These are phyloP conservation scores for Thielaviopsis euricoi DNA, from an alignment of 2,329 filamentous ascomycete genomes.

Conservation along the genomic window DNA sequence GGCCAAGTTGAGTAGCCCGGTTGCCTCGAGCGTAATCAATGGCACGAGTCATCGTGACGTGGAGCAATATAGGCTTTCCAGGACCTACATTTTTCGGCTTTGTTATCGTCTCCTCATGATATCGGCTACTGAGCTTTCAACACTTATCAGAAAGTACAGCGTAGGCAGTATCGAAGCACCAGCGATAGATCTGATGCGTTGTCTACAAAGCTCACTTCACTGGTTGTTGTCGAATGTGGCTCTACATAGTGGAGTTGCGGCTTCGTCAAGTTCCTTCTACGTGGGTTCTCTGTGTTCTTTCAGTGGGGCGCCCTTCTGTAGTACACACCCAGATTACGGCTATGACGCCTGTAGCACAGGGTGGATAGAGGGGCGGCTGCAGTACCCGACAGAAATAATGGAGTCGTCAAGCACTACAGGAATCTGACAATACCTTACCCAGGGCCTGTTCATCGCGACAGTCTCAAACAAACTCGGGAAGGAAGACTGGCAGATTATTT, in stretches of 20 bases:
- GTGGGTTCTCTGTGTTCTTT: not conserved
- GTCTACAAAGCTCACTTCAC: too few species aligned
- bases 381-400: not conserved
- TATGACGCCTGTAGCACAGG: not conserved
- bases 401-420: not conserved
- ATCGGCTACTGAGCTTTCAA: too few species aligned
- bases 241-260: not conserved
- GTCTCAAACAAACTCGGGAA: not conserved
- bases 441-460: not conserved
- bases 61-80: too few species aligned
- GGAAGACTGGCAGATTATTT: not conserved
- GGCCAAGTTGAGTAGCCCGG: too few species aligned
- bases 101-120: too few species aligned
- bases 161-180: too few species aligned
- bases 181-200: too few species aligned
- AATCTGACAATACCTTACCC: not conserved
- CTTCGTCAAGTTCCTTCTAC: not conserved
- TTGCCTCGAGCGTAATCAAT: too few species aligned
- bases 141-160: too few species aligned
- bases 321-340: not conserved
- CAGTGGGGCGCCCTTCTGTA: not conserved
- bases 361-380: not conserved
- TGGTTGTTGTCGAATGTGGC: too few species aligned
- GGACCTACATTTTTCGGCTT: too few species aligned
- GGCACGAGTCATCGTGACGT: too few species aligned